Evolutionary conservation across 1,139 yeast species (phyloP).

Genomic region (Geotrichum carabidarum): DNA sequence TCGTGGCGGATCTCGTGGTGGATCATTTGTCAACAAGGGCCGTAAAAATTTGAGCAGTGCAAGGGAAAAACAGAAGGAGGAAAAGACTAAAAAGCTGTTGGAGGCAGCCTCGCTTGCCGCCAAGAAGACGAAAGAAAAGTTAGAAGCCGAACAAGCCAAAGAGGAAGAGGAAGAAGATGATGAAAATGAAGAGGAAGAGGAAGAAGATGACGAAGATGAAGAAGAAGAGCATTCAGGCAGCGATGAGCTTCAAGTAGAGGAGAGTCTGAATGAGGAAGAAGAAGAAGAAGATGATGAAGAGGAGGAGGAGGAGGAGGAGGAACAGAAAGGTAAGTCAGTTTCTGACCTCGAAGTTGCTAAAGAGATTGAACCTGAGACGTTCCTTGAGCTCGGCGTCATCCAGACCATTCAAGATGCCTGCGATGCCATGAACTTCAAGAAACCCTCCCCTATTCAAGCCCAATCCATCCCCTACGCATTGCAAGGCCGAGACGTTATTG

Average conservation of each 20-base stretch:
- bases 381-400: constrained; percentile 14
- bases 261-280: background rate
- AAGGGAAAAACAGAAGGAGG: constrained; percentile 3
- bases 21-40: background rate
- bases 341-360: constrained; percentile 3
- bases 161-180: background rate
- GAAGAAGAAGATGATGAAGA: background rate
- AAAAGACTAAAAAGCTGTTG: constrained; percentile 13
- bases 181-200: background rate
- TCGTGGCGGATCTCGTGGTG: constrained; percentile 1
- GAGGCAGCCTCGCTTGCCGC: constrained; percentile 17
- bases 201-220: background rate
- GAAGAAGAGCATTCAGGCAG: background rate
- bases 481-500: constrained; percentile 86
- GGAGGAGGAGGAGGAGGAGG: background rate
- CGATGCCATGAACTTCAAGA: constrained; percentile 68
- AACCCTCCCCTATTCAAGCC: constrained; percentile 92
- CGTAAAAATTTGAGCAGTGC: background rate
- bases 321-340: background rate
- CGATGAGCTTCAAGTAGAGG: background rate
- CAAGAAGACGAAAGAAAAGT: constrained; percentile 1
- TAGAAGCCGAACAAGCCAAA: background rate
- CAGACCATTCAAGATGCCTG: constrained; percentile 52
- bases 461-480: constrained; percentile 90
- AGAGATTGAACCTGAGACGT: constrained; percentile 13